phyloP scores from a whole-genome alignment of 148 eudicot genomes.

The Selenicereus undatus region DNA sequence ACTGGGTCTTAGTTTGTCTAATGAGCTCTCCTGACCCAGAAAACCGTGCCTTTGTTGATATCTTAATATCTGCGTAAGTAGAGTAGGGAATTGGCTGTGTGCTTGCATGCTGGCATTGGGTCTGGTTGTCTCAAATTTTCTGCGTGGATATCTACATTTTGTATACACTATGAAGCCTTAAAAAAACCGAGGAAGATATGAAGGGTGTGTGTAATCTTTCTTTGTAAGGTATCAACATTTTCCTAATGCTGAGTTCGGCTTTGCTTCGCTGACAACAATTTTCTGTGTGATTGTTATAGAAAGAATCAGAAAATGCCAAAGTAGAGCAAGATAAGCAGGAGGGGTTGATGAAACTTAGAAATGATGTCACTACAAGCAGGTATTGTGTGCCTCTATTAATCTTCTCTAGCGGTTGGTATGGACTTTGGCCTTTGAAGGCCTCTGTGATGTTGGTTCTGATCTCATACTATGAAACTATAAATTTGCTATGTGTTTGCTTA shows the following conservation, averaged over 20 bases:
- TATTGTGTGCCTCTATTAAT: slow-evolving; percentile 14
- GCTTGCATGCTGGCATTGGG: not conserved
- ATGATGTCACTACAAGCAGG: slow-evolving; percentile 69
- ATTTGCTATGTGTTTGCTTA: not conserved
- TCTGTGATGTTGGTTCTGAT: not conserved
- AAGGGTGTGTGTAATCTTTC: not conserved
- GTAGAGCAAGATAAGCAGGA: slow-evolving; percentile 35
- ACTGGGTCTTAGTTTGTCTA: not conserved
- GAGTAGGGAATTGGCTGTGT: not conserved
- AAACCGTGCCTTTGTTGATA: not conserved
- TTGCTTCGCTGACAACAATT: slow-evolving; percentile 17
- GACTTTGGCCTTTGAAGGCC: slow-evolving; percentile 13
- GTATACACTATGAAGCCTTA: not conserved
- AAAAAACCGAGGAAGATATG: not conserved
- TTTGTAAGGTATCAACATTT: not conserved
- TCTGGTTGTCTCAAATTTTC: not conserved
- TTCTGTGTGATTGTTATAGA: slow-evolving; percentile 36
- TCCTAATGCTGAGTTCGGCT: slow-evolving; percentile 6
- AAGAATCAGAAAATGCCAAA: slow-evolving; percentile 55
- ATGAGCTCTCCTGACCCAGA: not conserved
- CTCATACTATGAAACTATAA: not conserved
- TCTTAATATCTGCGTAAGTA: not conserved
- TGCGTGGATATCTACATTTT: not conserved
- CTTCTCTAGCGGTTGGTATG: not conserved
- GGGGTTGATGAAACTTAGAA: slow-evolving; percentile 36